These are phyloP conservation scores for Lipomyces chichibuensis DNA, from an alignment of 805 yeast species.

Conservation along the genomic window DNA sequence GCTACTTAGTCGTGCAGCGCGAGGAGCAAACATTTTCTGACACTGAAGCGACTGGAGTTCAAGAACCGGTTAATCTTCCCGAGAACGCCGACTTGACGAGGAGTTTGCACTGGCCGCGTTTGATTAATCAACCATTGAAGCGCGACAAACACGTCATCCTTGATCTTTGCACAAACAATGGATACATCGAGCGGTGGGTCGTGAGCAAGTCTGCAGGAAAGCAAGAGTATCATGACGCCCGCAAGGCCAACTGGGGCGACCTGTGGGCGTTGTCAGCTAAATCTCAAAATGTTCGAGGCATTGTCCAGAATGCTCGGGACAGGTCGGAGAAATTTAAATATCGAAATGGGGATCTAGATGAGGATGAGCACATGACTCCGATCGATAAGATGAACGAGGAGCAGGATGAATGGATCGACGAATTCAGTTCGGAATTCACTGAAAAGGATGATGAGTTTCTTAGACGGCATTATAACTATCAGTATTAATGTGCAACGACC, in stretches of 20 bases:
- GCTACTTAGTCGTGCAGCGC: conserved; percentile 70
- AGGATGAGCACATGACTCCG: not conserved
- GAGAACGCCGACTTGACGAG: conserved; percentile 21
- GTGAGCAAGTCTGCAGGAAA: conserved; percentile 77
- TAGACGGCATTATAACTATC: not conserved
- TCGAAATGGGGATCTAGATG: not conserved
- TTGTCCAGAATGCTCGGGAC: not conserved
- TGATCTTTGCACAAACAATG: conserved; percentile 77
- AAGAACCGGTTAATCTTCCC: not conserved
- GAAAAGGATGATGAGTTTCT: not conserved
- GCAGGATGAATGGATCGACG: not conserved
- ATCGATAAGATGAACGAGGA: conserved; percentile 4
- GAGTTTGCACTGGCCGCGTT: conserved; percentile 66
- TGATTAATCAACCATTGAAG: conserved; percentile 70
- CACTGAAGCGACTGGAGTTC: conserved; percentile 31
- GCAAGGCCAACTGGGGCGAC: conserved; percentile 84
- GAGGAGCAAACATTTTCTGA: conserved; percentile 47
- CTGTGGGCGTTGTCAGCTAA: conserved; percentile 79
- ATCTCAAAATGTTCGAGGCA: conserved; percentile 39
- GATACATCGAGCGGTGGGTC: conserved; percentile 83
- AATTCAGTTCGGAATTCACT: not conserved
- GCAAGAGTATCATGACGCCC: conserved; percentile 78
- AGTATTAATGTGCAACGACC: not conserved
- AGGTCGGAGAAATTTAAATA: not conserved
- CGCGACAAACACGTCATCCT: conserved; percentile 80